Evolutionary conservation across 768 basidiomycete genomes (phyloP), one percentile per base, ranked within the genome.

Genomic region (Amanita fuliginea): DNA sequence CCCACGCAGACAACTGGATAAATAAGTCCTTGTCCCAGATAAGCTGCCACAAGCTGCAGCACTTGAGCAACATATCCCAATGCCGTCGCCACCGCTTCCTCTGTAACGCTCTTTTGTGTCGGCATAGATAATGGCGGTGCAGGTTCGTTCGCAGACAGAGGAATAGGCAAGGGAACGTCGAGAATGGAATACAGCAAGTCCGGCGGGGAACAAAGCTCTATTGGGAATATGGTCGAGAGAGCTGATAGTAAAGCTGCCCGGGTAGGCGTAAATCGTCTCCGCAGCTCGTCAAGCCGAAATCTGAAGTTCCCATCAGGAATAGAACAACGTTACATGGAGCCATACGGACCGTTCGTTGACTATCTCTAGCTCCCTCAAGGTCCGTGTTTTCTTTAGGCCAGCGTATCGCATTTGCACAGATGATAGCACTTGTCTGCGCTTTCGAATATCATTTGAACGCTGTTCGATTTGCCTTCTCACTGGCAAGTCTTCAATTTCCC

Each of bases 1-100:
- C 92, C 94, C 43, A 89, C 75, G 64, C 81, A 93, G 16, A 86
- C 91, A 44, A 98, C 76, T 19, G 94, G 91, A 68, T 99, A 98
- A 11, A 87, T 75, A 36, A 98, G 65, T 19, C 74, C 70, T 53
- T 81, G 81, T 1, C 83, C 83, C 53, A 86, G 68, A 57, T 97
- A 91, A 28, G 76, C 75, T 0, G 91, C 81, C 41, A 98, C 72
- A 6, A 91, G 69, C 48, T 91, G 85, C 33, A 95, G 75, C 3
- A 92, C 76, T 60, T 96, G 85, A 1, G 90, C 94, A 1, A 83
- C 86, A 62, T 86, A 93, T 2, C 94, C 96, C 18, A 98, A 69
- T 5, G 95, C 89, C 11, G 90, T 88, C 0, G 96, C 91, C 8
- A 93, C 78, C 2, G 75, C 68, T 45, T 95, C 89, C 65, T 97